phyloP scores from a whole-genome alignment of 495 filamentous ascomycete genomes.

The Hypoxylon intermedium region DNA sequence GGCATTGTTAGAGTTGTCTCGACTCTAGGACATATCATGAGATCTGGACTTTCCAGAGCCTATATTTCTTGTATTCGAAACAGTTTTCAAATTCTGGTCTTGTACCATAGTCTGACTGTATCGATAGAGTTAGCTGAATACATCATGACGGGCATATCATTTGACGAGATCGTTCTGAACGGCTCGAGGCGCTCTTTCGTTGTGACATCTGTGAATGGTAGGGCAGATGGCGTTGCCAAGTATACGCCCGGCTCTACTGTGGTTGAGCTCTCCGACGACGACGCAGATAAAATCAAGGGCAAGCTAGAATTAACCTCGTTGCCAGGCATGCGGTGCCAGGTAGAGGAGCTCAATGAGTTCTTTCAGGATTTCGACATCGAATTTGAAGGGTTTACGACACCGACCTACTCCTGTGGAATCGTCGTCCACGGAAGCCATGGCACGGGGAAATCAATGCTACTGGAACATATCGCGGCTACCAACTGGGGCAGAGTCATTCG shows the following conservation, averaged over 20 bases:
- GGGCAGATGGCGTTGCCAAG: conserved; percentile 45
- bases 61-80: neutral
- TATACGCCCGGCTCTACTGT: conserved; percentile 48
- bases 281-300: conserved; percentile 30
- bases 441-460: conserved; percentile 78
- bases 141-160: conserved; percentile 56
- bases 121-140: conserved; percentile 51
- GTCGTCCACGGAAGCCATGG: conserved; percentile 84
- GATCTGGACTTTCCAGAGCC: conserved; percentile 14
- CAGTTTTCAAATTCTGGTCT: neutral
- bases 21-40: conserved; percentile 12
- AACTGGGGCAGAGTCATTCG: conserved; percentile 72
- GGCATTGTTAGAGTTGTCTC: too few species aligned
- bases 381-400: conserved; percentile 41
- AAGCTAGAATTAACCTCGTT: conserved; percentile 58
- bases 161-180: conserved; percentile 54
- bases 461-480: conserved; percentile 69
- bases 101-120: conserved; percentile 25
- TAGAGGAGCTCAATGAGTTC: conserved; percentile 70
- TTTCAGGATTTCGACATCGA: conserved; percentile 63
- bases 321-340: conserved; percentile 68
- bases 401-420: conserved; percentile 60
- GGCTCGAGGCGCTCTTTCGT: conserved; percentile 57
- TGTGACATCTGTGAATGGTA: conserved; percentile 55
- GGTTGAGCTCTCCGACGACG: conserved; percentile 43